Percentiles rank a stretch among this genome's conserved stretches.
phyloP scores from a whole-genome alignment of 768 basidiomycete species.

The Rhodotorula babjevae region DNA sequence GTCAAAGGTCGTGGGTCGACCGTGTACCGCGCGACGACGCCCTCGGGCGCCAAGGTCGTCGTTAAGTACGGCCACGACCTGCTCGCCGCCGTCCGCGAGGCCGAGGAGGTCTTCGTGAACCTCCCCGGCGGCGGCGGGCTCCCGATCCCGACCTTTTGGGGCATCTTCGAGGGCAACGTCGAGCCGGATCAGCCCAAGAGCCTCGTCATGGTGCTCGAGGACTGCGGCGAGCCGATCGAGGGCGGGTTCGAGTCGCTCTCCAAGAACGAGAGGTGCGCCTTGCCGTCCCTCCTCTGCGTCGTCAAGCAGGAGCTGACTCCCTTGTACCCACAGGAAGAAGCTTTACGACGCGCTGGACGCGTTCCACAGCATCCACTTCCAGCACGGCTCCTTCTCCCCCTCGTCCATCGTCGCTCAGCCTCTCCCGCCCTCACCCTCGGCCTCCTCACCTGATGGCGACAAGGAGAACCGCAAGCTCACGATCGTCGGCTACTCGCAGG shows the following conservation, averaged over 20 bases:
- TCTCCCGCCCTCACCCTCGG: background rate
- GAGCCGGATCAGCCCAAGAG: conserved; percentile 3
- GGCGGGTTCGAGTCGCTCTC: conserved; percentile 15
- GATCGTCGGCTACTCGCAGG: conserved; percentile 27
- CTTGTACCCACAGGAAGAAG: background rate
- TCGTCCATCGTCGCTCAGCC: conserved; percentile 18
- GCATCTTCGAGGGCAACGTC: conserved; percentile 21
- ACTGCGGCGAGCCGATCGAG: conserved; percentile 21
- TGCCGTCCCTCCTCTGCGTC: background rate
- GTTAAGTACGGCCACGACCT: conserved; percentile 22
- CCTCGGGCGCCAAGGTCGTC: conserved; percentile 5
- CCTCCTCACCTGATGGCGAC: background rate
- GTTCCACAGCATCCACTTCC: conserved; percentile 31
- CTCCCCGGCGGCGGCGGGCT: conserved; percentile 7
- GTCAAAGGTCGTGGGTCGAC: background rate
- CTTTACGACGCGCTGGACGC: conserved; percentile 16
- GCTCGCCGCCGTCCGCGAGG: conserved; percentile 10
- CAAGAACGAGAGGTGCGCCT: conserved; percentile 5
- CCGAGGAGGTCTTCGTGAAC: conserved; percentile 31
- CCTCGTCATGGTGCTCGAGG: conserved; percentile 20
- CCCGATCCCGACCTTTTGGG: conserved; percentile 29
- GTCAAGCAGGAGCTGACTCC: background rate
- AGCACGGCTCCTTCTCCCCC: conserved; percentile 31
- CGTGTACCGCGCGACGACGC: conserved; percentile 23
- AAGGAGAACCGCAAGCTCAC: conserved; percentile 4